phyloP scores from a whole-genome alignment of 495 filamentous ascomycete genomes.

The Tetracladium marchalianum region DNA sequence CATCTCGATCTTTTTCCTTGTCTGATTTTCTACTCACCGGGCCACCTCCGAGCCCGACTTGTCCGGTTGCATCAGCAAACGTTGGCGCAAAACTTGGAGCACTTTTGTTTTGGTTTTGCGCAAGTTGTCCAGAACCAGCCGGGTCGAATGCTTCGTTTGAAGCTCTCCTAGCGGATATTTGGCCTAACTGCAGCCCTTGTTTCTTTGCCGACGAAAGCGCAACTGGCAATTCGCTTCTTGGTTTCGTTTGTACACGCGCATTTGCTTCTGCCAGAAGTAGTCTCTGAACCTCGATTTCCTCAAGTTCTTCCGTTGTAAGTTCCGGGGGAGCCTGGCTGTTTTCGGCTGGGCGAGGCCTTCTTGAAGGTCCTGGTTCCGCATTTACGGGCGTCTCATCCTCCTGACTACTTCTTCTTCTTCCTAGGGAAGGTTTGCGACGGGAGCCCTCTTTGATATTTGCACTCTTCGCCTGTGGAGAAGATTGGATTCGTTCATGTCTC shows the following conservation, averaged over 20 bases:
- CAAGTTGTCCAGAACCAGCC: neutral
- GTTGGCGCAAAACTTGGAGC: slow-evolving; percentile 16
- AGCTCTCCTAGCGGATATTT: neutral
- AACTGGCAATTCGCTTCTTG: neutral
- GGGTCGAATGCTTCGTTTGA: slow-evolving; percentile 1
- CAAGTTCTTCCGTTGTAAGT: slow-evolving; percentile 1
- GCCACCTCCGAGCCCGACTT: slow-evolving; percentile 5
- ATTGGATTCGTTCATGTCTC: neutral
- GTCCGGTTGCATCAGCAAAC: slow-evolving; percentile 13
- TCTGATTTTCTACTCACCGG: neutral
- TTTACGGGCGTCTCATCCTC: no score
- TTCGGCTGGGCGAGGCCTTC: slow-evolving; percentile 1
- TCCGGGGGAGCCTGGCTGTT: neutral
- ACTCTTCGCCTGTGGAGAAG: neutral
- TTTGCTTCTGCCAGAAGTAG: slow-evolving; percentile 8
- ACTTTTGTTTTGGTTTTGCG: slow-evolving; percentile 4
- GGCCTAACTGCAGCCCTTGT: neutral
- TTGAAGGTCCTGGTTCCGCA: slow-evolving; percentile 11
- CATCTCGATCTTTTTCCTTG: slow-evolving; percentile 16
- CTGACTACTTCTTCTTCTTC: slow-evolving; percentile 2
- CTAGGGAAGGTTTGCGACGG: neutral
- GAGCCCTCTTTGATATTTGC: neutral
- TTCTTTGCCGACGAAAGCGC: neutral
- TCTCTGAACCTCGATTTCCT: slow-evolving; percentile 11
- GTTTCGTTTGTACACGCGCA: neutral